Conservation (phyloP, 108 stramenopile genomes). For the Cyclostephanos invisitatus region DNA sequence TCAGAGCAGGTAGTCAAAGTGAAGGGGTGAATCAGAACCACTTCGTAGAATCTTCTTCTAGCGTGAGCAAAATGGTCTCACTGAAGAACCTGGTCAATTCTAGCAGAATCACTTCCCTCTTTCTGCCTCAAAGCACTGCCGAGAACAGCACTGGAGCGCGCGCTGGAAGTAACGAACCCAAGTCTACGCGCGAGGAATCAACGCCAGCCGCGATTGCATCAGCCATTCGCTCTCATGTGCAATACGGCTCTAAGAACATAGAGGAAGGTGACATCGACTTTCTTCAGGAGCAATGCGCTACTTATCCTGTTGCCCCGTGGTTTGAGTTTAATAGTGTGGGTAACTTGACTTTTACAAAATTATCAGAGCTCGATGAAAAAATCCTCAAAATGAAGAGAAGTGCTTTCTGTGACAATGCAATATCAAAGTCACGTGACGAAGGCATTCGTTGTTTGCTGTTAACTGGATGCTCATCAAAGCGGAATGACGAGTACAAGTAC, state of each 20-base stretch:
- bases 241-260: not conserved
- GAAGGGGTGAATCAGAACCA: slow-evolving; percentile 7
- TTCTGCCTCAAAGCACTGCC: slow-evolving; percentile 38
- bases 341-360: not conserved
- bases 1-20: not conserved
- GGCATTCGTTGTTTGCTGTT: slow-evolving; percentile 13
- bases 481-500: not conserved
- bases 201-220: slow-evolving; percentile 1
- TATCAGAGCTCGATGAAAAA: slow-evolving; percentile 2
- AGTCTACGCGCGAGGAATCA: not conserved
- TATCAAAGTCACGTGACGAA: slow-evolving; percentile 10
- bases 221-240: slow-evolving; percentile 19
- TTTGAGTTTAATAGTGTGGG: slow-evolving; percentile 6
- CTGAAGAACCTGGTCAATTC: slow-evolving; percentile 21
- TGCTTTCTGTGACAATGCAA: slow-evolving; percentile 31
- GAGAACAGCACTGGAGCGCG: not conserved
- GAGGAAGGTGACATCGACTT: slow-evolving; percentile 7
- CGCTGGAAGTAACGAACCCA: not conserved
- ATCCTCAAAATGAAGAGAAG: slow-evolving; percentile 5
- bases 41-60: slow-evolving; percentile 30
- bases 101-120: slow-evolving; percentile 19
- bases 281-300: slow-evolving; percentile 7
- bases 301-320: slow-evolving; percentile 36
- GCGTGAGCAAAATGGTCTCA: slow-evolving; percentile 17
- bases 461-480: slow-evolving; percentile 33